Percentiles rank a stretch among this genome's conserved stretches.
Conservation (phyloP, 805 yeast species). For the Kluyveromyces lactis region DNA sequence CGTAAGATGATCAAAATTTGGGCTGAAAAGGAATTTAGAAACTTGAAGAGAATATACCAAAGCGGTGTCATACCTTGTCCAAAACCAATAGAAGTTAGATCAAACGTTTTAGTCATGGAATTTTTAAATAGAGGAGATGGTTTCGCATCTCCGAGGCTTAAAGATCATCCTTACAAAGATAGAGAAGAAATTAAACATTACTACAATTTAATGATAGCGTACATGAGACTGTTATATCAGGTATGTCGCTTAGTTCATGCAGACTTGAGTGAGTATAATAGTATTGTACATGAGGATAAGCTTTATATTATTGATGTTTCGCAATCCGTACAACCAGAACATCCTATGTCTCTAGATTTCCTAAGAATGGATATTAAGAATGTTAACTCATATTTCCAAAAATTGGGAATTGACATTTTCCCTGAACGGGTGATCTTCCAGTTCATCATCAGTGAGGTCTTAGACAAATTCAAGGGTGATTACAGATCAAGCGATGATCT, state of each 20-base stretch:
- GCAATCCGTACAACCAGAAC: conserved; percentile 96
- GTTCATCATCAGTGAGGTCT: conserved; percentile 51
- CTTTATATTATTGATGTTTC: conserved; percentile 92
- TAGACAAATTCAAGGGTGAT: conserved; percentile 34
- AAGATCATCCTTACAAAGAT: conserved; percentile 70
- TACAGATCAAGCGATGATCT: conserved; percentile 27
- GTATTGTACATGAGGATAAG: conserved; percentile 71
- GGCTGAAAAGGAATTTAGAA: conserved; percentile 97
- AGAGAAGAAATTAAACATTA: conserved; percentile 56
- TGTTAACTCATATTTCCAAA: conserved; percentile 77
- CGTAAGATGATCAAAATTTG: conserved; percentile 95
- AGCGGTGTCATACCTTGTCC: conserved; percentile 84
- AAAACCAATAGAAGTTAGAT: conserved; percentile 77
- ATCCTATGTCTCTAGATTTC: conserved; percentile 92
- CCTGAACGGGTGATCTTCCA: conserved; percentile 77
- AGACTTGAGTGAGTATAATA: conserved; percentile 90
- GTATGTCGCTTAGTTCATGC: conserved; percentile 92
- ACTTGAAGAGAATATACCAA: conserved; percentile 69
- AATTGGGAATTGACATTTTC: conserved; percentile 65
- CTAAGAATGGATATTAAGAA: conserved; percentile 96
- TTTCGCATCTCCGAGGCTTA: conserved; percentile 83
- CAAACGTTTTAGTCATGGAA: conserved; percentile 93
- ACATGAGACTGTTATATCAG: conserved; percentile 82
- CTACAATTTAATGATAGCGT: conserved; percentile 72
- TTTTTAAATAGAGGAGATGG: conserved; percentile 69